Base-by-base conservation (phyloP, 2,329 filamentous ascomycete species). In the Trichoderma atroviride region DNA sequence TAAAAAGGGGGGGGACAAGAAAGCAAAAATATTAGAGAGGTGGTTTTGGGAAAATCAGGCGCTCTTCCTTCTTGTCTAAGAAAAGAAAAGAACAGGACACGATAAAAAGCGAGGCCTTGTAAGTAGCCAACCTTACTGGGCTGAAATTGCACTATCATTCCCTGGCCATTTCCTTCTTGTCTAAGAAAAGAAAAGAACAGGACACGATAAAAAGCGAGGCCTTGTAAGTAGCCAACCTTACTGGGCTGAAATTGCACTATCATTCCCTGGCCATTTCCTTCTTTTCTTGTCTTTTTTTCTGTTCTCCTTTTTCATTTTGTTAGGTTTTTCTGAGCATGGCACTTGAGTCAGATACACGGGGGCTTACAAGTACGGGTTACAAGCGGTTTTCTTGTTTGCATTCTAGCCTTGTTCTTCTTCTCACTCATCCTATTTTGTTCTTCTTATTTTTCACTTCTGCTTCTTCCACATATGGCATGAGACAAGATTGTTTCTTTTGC, bases 221-320 rank as follows among this genome's bases (percentile, higher is more conserved):
- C 31, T 35, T 6, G 6, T 53, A 11, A 22, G 19, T 14, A 55
- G 47, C 22, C 58, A 31, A 33, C 1, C 16, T 61, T n/a, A 33
- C n/a, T 27, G 33, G 43, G 66, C 27, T 19, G n/a, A 62, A 27
- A 61, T 19, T 68, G 65, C 47, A 61, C 55, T 68, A 27, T 22
- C 37, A 55, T 64, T 6, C 50, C 22, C 43, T 43, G 35, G 11
- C 35, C 22, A 24, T 68, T 43, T 37, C n/a, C 37, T 37, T 59
- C 13, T 35, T 53, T 24, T 43, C 52, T 59, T 58, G 24, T 37
- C 7, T 5, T 5, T 22, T 4, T n/a, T 40, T 47, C 5, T 58
- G 19, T 22, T 29, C 37, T 6, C 16, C n/a, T 16, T 27, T 9
- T 19, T 13, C 0, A 33, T 43, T 19, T 55, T n/a, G 27, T 11